These are phyloP conservation scores for Populus tremula DNA, from an alignment of 345 rosid genomes.

Conservation along the genomic window DNA sequence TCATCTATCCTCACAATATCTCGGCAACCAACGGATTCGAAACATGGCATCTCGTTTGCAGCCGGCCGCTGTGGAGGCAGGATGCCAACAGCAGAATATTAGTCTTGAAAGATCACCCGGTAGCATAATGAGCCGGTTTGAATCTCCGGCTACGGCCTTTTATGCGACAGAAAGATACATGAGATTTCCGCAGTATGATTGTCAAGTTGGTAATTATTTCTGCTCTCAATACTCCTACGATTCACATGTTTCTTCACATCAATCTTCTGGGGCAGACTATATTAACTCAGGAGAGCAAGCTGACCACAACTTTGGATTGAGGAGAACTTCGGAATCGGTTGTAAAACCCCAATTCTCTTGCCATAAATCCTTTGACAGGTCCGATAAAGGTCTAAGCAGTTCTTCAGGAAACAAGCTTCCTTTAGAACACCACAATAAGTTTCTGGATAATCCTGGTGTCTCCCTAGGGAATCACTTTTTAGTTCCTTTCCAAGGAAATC, in stretches of 20 bases:
- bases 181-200: slow-evolving; percentile 46
- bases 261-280: slow-evolving; percentile 15
- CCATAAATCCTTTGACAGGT: slow-evolving; percentile 15
- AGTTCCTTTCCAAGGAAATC: slow-evolving; percentile 41
- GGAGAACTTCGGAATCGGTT: slow-evolving; percentile 24
- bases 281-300: slow-evolving; percentile 18
- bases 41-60: slow-evolving; percentile 18
- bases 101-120: slow-evolving; percentile 30
- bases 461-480: slow-evolving; percentile 14
- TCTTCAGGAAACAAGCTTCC: slow-evolving; percentile 16
- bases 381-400: slow-evolving; percentile 12
- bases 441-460: background rate
- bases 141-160: slow-evolving; percentile 50
- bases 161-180: slow-evolving; percentile 49
- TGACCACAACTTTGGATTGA: slow-evolving; percentile 13
- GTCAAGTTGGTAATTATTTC: slow-evolving; percentile 17
- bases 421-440: slow-evolving; percentile 10
- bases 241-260: slow-evolving; percentile 28
- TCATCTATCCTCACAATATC: slow-evolving; percentile 9
- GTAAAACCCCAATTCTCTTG: slow-evolving; percentile 24
- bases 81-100: slow-evolving; percentile 8
- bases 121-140: slow-evolving; percentile 43
- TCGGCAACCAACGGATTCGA: slow-evolving; percentile 23
- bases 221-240: slow-evolving; percentile 19
- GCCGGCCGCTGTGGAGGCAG: slow-evolving; percentile 20